These are phyloP conservation scores for Heritiera littoralis DNA, from an alignment of 345 rosid genomes.

Conservation along the genomic window DNA sequence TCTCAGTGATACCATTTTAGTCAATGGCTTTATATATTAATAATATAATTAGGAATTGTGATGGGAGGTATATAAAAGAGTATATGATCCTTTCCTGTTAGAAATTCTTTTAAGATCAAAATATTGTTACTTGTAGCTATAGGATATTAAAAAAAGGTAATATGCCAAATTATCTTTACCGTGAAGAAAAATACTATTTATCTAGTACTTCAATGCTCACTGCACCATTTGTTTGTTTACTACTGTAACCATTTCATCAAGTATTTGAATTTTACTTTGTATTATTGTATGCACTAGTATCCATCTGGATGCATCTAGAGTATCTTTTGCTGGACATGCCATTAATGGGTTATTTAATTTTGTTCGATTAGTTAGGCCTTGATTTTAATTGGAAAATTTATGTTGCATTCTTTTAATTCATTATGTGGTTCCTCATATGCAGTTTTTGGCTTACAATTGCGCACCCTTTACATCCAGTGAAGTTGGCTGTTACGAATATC, in stretches of 20 bases:
- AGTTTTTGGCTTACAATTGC: conserved; percentile 77
- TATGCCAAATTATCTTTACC: background rate
- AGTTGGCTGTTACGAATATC: conserved; percentile 50
- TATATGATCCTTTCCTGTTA: background rate
- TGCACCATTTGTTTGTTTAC: background rate
- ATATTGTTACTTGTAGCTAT: background rate
- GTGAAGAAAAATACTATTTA: background rate
- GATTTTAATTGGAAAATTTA: background rate
- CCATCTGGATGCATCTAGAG: conserved; percentile 9
- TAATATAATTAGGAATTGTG: conserved; percentile 1
- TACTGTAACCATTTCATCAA: background rate
- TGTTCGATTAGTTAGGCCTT: background rate
- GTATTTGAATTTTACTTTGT: background rate
- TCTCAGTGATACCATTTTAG: background rate
- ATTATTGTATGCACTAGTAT: background rate
- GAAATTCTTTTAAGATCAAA: background rate
- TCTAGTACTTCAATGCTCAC: conserved; percentile 1
- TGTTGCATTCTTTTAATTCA: background rate
- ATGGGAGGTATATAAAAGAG: background rate
- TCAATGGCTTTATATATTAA: background rate
- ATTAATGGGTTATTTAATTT: background rate
- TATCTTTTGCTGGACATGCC: background rate
- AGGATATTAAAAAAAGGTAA: background rate
- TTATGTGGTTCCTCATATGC: conserved; percentile 28
- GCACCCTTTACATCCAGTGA: conserved; percentile 71